A percentile compares a stretch with the other conserved stretches of the same genome.
Evolutionary conservation across 1,284 basidiomycete genomes (phyloP).

Genomic region (Sporisorium exsertum): DNA sequence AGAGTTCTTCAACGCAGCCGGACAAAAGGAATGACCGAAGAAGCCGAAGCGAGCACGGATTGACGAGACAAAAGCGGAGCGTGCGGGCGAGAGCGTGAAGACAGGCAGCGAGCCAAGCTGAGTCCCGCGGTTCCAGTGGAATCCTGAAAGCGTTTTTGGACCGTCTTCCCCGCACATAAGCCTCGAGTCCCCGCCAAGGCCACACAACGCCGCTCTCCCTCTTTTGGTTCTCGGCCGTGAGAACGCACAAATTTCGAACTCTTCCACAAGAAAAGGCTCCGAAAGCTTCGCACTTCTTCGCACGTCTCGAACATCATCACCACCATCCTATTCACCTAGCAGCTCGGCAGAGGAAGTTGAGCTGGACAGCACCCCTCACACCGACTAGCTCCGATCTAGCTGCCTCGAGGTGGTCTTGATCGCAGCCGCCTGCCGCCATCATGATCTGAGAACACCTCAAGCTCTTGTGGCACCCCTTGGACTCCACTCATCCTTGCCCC

Average conservation of each 20-base stretch:
- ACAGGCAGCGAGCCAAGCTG: too few relatives aligned
- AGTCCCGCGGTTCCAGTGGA: constrained; percentile 4
- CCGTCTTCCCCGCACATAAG: constrained; percentile 37
- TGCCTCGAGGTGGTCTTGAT: background rate
- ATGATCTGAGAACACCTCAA: constrained; percentile 10
- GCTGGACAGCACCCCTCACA: background rate
- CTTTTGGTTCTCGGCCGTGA: constrained; percentile 28
- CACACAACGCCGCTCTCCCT: background rate
- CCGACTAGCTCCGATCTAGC: background rate
- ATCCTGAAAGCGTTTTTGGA: constrained; percentile 18
- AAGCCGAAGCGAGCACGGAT: constrained; percentile 24
- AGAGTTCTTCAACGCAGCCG: background rate
- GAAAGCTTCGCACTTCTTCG: background rate
- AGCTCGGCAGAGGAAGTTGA: background rate
- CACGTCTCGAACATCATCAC: background rate
- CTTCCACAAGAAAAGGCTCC: background rate
- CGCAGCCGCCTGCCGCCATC: background rate
- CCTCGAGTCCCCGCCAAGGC: background rate
- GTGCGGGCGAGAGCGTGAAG: background rate
- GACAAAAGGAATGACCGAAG: constrained; percentile 7
- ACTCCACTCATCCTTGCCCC: background rate
- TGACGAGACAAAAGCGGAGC: background rate
- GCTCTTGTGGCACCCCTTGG: background rate
- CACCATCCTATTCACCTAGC: background rate
- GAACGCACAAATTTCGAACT: background rate